Evolutionary conservation across 345 rosid species (phyloP).

Genomic region (Gossypium anomalum): DNA sequence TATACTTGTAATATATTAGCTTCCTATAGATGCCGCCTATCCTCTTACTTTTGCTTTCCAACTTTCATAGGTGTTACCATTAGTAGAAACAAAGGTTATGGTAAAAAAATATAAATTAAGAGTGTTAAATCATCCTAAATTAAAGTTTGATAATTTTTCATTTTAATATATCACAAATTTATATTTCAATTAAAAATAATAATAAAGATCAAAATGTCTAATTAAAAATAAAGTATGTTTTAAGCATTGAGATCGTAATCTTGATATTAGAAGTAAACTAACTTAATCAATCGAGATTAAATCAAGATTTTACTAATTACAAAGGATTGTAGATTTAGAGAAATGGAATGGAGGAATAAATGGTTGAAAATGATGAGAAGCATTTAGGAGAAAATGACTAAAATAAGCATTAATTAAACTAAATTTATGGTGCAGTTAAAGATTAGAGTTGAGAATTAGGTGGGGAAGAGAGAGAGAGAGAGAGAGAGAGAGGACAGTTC

Average conservation of each 20-base stretch:
- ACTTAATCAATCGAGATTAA: rapidly evolving
- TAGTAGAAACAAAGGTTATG: conserved; percentile 23
- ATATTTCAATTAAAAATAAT: no score
- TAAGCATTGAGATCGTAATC: no score
- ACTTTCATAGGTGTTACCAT: conserved; percentile 18
- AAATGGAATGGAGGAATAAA: background rate
- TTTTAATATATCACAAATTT: no score
- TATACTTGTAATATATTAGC: background rate
- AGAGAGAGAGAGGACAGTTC: background rate
- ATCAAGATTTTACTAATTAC: background rate
- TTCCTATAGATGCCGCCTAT: conserved; percentile 26
- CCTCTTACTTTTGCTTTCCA: conserved; percentile 16
- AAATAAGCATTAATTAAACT: background rate
- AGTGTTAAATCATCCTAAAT: no score
- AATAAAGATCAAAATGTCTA: no score
- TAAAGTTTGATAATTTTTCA: no score
- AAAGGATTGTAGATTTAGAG: background rate
- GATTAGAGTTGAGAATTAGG: conserved; percentile 6
- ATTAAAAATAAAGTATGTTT: no score
- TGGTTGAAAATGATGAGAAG: background rate
- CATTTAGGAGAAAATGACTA: background rate
- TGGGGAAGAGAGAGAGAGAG: background rate
- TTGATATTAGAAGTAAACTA: no score
- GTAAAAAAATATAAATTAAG: background rate
- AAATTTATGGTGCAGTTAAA: background rate